Base-by-base conservation (phyloP, 1,284 basidiomycete genomes). In the Rhodotorula sp. region DNA sequence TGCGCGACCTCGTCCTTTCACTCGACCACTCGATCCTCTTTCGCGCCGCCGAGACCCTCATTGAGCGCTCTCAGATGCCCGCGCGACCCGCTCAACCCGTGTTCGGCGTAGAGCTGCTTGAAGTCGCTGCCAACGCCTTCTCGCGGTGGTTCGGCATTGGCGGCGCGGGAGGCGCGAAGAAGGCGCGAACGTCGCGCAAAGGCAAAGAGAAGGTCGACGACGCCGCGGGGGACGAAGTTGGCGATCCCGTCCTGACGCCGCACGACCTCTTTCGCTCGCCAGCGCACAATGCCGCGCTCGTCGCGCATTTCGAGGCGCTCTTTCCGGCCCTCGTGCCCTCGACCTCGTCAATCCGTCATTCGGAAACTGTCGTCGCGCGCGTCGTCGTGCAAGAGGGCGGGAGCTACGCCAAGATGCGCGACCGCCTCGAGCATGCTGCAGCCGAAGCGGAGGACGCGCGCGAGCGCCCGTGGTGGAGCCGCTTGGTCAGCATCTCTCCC, bases 231-330 rank as follows among this genome's bases (percentile, higher is more conserved):
- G 4, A 49, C 27, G 1, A 50, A 19, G 9, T 4, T 12, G 4
- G 48, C 44, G 44, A 48, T n/a, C 59, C 67, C 21, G 17, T 52
- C 45, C 23, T 67, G 34, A 56, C 66, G 5, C 46, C 52, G 7
- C 41, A 42, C 55, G 71, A 72, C 60, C 56, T 72, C 17, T 60
- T 72, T 46, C 67, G 44, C 42, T 60, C 67, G 8, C 45, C 67
- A 14, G 16, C 27, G 7, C 54, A 69, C 61, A 41, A 45, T 21
- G 12, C 46, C 27, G 49, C 49, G 1, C 67, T 72, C 52, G 19
- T 57, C 12, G 7, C 27, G 2, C 67, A 72, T 48, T 63, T 69
- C 16, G 44, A 42, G 10, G 7, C 23, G 0, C 50, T 56, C 25
- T 66, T 64, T 46, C 52, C 60, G 7, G 3, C 27, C 21, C 41